Base-by-base conservation (phyloP, 257 asterid genomes). In the Nicotiana attenuata region DNA sequence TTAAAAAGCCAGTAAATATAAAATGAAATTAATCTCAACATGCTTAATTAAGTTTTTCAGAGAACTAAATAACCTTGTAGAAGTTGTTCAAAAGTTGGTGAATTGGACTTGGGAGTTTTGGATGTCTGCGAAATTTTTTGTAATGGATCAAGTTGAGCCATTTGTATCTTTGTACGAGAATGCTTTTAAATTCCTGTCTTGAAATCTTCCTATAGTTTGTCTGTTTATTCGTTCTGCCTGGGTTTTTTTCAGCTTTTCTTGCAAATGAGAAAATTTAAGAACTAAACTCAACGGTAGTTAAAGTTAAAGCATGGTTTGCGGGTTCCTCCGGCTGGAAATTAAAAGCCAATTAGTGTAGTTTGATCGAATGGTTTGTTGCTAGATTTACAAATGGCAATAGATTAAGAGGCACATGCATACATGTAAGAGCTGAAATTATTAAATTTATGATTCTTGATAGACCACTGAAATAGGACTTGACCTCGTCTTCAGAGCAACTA, bases 1-100 rank as follows among this genome's bases (percentile, higher is more conserved):
- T n/a, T 61, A 66, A 17, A 81, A 77, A 57, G 81, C 35, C n/a
- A 47, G 64, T 59, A 81, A 5, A 11, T 33, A 67, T 47, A 22
- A 31, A 33, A 17, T 7, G 17, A 52, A 76, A 20, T 33, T 33
- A 33, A 33, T n/a, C n/a, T n/a, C n/a, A n/a, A n/a, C n/a, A n/a
- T n/a, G n/a, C n/a, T n/a, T n/a, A n/a, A n/a, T n/a, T n/a, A n/a
- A n/a, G n/a, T n/a, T n/a, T n/a, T n/a, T n/a, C 3, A 83, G 13
- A 64, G 31, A 78, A 63, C 16, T 82, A 41, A 41, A 41, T 41
- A 64, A 92, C 97, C 97, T 85, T 87, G 90, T 5, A 91, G 87
- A 76, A 88, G 86, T 65, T 90, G 99, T 65, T 89, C 97, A 85
- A 89, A 89, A 56, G 97, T 85, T 24, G 94, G 89, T 24, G 92